These are phyloP conservation scores for Leccinum disarticulatum DNA, from an alignment of 768 basidiomycete genomes.

Conservation along the genomic window DNA sequence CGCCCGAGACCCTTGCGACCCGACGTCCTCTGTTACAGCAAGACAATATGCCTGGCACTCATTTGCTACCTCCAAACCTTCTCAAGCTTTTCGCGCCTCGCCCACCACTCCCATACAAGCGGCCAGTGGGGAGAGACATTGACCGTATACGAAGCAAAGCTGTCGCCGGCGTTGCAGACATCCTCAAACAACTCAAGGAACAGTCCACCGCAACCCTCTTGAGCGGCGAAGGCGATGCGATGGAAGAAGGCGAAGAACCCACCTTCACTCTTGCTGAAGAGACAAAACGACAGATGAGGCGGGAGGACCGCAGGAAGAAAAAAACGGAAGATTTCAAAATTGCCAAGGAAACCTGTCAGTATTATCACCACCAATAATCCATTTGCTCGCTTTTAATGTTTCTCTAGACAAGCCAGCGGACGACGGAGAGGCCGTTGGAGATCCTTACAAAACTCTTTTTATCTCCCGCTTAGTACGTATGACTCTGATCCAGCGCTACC, in stretches of 20 bases:
- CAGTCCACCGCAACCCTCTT: conserved; percentile 69
- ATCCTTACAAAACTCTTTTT: conserved; percentile 98
- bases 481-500: background rate
- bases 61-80: conserved; percentile 91
- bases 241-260: conserved; percentile 86
- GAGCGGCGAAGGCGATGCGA: conserved; percentile 57
- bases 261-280: conserved; percentile 82
- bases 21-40: conserved; percentile 9
- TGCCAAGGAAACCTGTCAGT: conserved; percentile 85
- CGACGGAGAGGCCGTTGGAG: conserved; percentile 86
- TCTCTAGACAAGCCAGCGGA: conserved; percentile 88
- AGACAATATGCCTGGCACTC: conserved; percentile 61
- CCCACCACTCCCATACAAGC: conserved; percentile 82
- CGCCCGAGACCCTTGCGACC: conserved; percentile 6
- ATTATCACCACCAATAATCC: background rate
- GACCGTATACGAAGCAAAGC: conserved; percentile 68
- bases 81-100: conserved; percentile 96
- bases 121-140: conserved; percentile 83
- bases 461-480: conserved; percentile 81
- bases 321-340: conserved; percentile 72
- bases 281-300: conserved; percentile 69
- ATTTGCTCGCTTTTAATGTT: conserved; percentile 7
- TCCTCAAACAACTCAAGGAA: conserved; percentile 75
- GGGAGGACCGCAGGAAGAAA: conserved; percentile 78
- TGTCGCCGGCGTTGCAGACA: conserved; percentile 72